Base-by-base conservation (phyloP, 345 rosid genomes). In the Ceriops decandra region DNA sequence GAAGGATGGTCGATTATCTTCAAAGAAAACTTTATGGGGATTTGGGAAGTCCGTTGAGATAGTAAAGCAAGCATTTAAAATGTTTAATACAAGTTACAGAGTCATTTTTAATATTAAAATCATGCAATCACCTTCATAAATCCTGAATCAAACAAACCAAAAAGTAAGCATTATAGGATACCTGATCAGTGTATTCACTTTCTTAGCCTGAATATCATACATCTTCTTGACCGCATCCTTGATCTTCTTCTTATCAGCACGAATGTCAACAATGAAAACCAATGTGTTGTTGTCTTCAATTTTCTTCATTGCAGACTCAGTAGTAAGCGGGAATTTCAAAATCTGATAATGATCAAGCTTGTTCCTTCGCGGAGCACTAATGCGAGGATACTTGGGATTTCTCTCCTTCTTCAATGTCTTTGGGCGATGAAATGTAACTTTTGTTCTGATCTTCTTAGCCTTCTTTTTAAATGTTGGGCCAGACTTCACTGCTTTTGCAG, bases 121-220 rank as follows among this genome's bases (percentile, higher is more conserved):
- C 1, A 13, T 42, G 28, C 31, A 56, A 56, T 22, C 7, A 7
- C 58, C 27, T 13, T 22, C 24, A 9, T 13, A 1, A 54, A 54
- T 21, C 27, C 27, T 13, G 24, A 56, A 56, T 21, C 24, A 54
- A 53, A 56, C 24, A 24, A 24, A 27, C 16, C 17, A 27, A 16
- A 15, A 7, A 5, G 33, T 6, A 59, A 10, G 60, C 16, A 57
- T 13, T 13, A 46, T 63, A 35, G 64, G 15, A 46, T 74, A 89
- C 96, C 98, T 91, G 84, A 91, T 87, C 78, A 95, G 82, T 59
- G 99, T 95, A 72, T 95, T 95, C 26, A 90, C 99, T 76, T 91
- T 95, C 95, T 88, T 95, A 36, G 96, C 80, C 80, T 91, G 96
- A 64, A 95, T 91, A 62, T 91, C 97, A 9, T 91, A 88, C 97